Evolutionary conservation across 2,329 filamentous ascomycete species (phyloP), one percentile per base, ranked within the genome.

Genomic region (Botrytis fabae): DNA sequence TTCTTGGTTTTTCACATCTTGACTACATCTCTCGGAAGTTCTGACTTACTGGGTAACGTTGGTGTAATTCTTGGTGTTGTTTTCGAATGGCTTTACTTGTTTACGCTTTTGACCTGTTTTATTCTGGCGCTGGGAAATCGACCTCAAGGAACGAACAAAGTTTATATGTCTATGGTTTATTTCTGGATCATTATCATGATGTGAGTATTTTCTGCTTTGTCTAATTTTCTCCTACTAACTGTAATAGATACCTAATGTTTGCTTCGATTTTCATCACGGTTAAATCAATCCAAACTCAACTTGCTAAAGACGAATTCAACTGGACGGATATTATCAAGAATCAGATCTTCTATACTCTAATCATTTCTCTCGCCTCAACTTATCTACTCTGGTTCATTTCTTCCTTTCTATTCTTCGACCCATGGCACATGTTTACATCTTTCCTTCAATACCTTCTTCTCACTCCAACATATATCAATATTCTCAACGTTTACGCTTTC

Each of bases 1-100:
- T 99, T 98, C 82, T 90, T 99, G 70, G 97, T 95, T 73, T 99
- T 99, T 84, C 98, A 95, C 87, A 99, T 99, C 85, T 91, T 99
- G 77, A 94, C 94, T 35, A 95, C 95, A 59, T 97, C 95, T 79
- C 85, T 99, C 76, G 92, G 93, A 63, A 86, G 88, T 40, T 78
- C 84, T 0, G 82, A 87, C 46, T 87, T 98, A 40, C 87, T 98
- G 2, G 93, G 94, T 66, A 90, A 88, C 7, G 89, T 89, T 16
- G 96, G 96, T 71, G 89, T 89, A 57, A 90, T 97, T 73, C 86
- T 99, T 2, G 92, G 94, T 71, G 91, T 98, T 42, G 87, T 98
- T 18, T 98, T 99, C 80, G 93, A 97, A 83, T 99, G 95, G 94
- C 86, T 97, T 6, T 99, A 99, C 81, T 92, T 97, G 63, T 93